Percentiles rank a stretch among this genome's conserved stretches.
These are phyloP conservation scores for Dactylellina sp. DNA, from an alignment of 2,329 filamentous ascomycete genomes.

Conservation along the genomic window DNA sequence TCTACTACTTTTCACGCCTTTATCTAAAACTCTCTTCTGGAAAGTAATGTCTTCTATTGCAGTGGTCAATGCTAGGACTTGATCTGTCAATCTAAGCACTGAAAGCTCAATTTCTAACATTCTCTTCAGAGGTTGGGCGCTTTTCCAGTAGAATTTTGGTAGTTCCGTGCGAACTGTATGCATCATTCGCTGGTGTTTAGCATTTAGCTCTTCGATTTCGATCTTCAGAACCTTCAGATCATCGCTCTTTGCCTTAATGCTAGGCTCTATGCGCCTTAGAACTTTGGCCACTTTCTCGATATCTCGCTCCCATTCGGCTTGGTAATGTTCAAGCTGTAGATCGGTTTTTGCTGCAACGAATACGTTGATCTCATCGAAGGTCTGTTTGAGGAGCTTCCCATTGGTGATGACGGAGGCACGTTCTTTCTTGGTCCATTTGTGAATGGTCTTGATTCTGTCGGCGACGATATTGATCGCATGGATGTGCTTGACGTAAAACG, in stretches of 20 bases:
- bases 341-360: neutral
- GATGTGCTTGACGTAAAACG: constrained; percentile 1
- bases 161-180: constrained; percentile 2
- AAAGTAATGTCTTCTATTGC: too few relatives aligned
- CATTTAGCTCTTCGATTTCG: neutral
- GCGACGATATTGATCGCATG: neutral
- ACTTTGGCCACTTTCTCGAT: neutral
- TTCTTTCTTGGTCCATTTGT: neutral
- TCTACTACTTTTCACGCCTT: too few relatives aligned
- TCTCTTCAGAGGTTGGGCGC: constrained; percentile 18
- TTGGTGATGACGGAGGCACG: neutral
- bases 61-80: neutral
- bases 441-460: neutral
- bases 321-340: neutral
- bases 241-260: neutral
- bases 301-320: neutral
- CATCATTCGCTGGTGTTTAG: neutral
- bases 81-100: neutral
- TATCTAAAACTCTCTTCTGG: too few relatives aligned
- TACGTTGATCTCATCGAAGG: neutral
- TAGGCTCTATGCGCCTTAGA: neutral
- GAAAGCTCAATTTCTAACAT: constrained; percentile 8
- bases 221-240: neutral
- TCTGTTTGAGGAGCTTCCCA: neutral
- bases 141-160: constrained; percentile 40